phyloP scores from a whole-genome alignment of 1,139 yeast species.

The Suhomyces terraborum region DNA sequence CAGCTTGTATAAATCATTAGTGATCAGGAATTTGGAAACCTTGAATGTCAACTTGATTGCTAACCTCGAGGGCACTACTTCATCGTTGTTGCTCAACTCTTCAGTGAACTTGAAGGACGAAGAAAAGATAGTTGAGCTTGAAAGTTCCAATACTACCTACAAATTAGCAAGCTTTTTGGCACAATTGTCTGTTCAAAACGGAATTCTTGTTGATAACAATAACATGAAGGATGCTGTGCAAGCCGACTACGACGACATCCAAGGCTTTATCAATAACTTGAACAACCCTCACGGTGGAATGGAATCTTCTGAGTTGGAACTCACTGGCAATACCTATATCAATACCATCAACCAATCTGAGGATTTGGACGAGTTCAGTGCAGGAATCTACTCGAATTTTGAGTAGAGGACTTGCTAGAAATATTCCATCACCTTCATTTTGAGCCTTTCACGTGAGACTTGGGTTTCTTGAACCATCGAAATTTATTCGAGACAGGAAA shows the following conservation, averaged over 20 bases:
- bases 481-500: too few relatives aligned
- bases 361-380: constrained; percentile 84
- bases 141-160: constrained; percentile 29
- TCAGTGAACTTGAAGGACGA: constrained; percentile 14
- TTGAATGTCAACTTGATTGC: constrained; percentile 31
- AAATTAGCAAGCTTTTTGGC: constrained; percentile 74
- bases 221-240: constrained; percentile 39
- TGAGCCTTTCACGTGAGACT: too few relatives aligned
- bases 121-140: constrained; percentile 24
- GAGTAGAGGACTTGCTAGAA: too few relatives aligned
- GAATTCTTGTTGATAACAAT: constrained; percentile 50
- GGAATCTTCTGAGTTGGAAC: constrained; percentile 11
- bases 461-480: too few relatives aligned
- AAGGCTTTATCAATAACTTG: constrained; percentile 21
- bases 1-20: constrained; percentile 33
- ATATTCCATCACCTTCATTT: too few relatives aligned
- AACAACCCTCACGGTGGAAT: constrained; percentile 11
- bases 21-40: constrained; percentile 32
- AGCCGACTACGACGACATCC: constrained; percentile 48
- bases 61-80: constrained; percentile 11
- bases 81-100: constrained; percentile 13
- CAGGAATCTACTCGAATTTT: constrained; percentile 86
- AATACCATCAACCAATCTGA: constrained; percentile 55
- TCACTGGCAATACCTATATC: constrained; percentile 44
- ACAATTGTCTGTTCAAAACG: constrained; percentile 66